Percentiles rank a stretch among this genome's conserved stretches.
These are phyloP conservation scores for Thalia dealbata DNA, from an alignment of 176 grass and related monocot species.

Conservation along the genomic window DNA sequence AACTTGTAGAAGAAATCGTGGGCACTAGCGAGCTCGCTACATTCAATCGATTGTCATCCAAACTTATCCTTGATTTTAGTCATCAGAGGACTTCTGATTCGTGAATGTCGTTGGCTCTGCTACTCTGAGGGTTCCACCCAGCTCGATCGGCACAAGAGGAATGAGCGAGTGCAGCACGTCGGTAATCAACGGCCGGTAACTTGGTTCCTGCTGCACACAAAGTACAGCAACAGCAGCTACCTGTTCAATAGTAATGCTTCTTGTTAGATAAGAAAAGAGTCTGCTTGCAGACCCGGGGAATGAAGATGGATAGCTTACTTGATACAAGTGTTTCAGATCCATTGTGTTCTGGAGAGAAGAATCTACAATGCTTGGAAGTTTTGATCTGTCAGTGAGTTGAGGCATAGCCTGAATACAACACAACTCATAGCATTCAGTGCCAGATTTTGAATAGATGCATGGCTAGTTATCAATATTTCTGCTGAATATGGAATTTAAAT, in stretches of 20 bases:
- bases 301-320: conserved; percentile 29
- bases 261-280: background rate
- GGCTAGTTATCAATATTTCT: background rate
- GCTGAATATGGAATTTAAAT: background rate
- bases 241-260: background rate
- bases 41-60: background rate
- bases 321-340: conserved; percentile 91
- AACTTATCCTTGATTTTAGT: conserved; percentile 1
- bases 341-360: conserved; percentile 76
- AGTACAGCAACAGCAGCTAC: conserved; percentile 16
- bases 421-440: background rate
- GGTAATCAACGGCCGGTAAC: conserved; percentile 22
- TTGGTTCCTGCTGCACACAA: conserved; percentile 19
- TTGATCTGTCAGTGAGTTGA: conserved; percentile 84
- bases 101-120: background rate
- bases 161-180: conserved; percentile 17
- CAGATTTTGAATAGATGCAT: background rate
- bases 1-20: background rate
- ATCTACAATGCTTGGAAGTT: conserved; percentile 84
- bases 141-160: conserved; percentile 16
- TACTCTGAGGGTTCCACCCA: conserved; percentile 8
- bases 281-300: background rate
- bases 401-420: conserved; percentile 73
- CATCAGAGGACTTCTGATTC: background rate
- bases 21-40: background rate